phyloP scores from a whole-genome alignment of 2,329 filamentous ascomycete species.

The Endoconidiophora laricicola region DNA sequence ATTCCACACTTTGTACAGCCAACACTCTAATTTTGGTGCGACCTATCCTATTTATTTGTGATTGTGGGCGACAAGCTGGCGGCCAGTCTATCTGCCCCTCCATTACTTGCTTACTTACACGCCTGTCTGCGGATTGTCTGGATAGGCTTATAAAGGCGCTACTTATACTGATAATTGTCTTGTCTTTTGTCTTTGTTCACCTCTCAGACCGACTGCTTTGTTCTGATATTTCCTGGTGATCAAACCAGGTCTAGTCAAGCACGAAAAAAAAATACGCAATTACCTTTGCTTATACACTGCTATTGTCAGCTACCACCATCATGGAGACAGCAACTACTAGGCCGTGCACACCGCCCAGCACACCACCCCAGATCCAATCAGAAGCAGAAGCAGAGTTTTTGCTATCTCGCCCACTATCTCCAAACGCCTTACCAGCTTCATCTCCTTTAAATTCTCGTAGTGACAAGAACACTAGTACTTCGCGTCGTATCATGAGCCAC shows the following conservation, averaged over 20 bases:
- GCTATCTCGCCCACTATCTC: neutral
- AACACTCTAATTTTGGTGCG: too few species aligned
- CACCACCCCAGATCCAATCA: conserved; percentile 6
- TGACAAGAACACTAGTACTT: neutral
- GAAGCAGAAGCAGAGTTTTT: conserved; percentile 4
- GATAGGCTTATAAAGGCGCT: too few species aligned
- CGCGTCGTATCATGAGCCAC: neutral
- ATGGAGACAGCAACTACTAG: conserved; percentile 6
- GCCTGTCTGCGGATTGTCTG: too few species aligned
- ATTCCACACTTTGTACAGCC: too few species aligned
- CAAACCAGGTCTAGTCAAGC: too few species aligned
- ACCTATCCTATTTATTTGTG: too few species aligned
- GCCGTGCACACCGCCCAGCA: conserved; percentile 3
- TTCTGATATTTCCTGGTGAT: too few species aligned
- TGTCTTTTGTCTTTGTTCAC: neutral
- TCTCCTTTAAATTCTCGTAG: neutral
- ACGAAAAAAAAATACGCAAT: neutral
- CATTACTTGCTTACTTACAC: too few species aligned
- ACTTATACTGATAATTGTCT: too few species aligned
- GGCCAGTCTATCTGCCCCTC: too few species aligned
- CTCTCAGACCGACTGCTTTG: neutral
- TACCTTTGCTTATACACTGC: neutral
- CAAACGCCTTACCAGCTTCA: neutral
- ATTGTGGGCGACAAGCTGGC: too few species aligned
- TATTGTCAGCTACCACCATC: neutral